phyloP scores from a whole-genome alignment of 2,329 filamentous ascomycete species.

The Penicillium palitans region DNA sequence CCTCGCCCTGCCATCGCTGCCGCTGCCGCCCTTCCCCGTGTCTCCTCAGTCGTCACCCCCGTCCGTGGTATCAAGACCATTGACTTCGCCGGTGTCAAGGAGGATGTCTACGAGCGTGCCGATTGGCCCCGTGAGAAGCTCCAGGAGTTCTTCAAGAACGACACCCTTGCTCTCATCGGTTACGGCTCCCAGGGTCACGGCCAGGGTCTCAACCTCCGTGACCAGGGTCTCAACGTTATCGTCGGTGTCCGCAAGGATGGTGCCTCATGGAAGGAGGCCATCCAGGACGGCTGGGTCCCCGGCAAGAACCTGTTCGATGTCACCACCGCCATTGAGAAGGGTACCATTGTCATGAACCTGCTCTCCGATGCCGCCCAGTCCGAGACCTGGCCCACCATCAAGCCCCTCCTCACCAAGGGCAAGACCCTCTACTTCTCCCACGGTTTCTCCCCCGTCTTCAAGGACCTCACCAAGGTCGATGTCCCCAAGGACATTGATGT shows the following conservation, averaged over 20 bases:
- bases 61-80: constrained; percentile 92
- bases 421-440: constrained; percentile 99
- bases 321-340: constrained; percentile 89
- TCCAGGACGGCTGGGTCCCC: constrained; percentile 95
- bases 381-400: constrained; percentile 98
- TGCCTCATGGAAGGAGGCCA: constrained; percentile 95
- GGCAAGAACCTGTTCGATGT: constrained; percentile 99
- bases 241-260: constrained; percentile 98
- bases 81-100: constrained; percentile 94
- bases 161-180: constrained; percentile 97
- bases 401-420: constrained; percentile 97
- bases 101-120: constrained; percentile 94
- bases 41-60: constrained; percentile 46
- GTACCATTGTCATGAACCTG: constrained; percentile 98
- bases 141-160: constrained; percentile 99
- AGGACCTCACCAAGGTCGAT: constrained; percentile 98
- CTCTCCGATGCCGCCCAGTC: constrained; percentile 96
- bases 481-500: constrained; percentile 95
- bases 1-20: constrained; percentile 53
- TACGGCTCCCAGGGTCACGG: constrained; percentile 98
- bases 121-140: constrained; percentile 99
- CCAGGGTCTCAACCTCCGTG: constrained; percentile 98
- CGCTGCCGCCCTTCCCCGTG: constrained; percentile 42
- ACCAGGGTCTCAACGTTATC: constrained; percentile 99
- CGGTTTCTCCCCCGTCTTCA: constrained; percentile 99